These are phyloP conservation scores for Nicotiana tomentosiformis DNA, from an alignment of 257 asterid species.

Conservation along the genomic window DNA sequence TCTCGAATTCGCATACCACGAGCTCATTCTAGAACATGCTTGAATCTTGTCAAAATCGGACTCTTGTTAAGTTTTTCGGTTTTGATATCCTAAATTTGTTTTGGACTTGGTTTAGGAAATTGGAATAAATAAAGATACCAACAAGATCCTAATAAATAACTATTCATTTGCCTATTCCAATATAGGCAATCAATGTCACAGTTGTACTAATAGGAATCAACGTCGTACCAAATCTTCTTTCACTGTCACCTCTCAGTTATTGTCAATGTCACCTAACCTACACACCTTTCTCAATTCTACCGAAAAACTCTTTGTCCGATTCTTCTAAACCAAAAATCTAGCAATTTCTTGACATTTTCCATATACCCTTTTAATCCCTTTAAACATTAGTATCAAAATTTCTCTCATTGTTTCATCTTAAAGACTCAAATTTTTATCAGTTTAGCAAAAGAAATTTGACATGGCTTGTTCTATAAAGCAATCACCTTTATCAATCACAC, in stretches of 20 bases:
- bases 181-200: not conserved
- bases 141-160: no score
- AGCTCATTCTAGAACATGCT: no score
- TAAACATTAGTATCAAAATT: not conserved
- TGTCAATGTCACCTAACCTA: not conserved
- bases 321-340: no score
- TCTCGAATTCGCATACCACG: no score
- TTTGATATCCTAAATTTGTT: no score
- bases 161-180: not conserved
- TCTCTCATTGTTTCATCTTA: not conserved
- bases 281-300: not conserved
- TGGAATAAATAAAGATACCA: no score
- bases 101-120: no score
- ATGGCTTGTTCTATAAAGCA: not conserved
- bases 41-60: no score
- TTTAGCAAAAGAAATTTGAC: no score
- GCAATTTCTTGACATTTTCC: not conserved
- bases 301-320: not conserved
- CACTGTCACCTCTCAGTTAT: not conserved
- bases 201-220: not conserved
- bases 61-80: no score
- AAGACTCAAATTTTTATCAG: not conserved
- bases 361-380: not conserved
- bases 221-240: not conserved
- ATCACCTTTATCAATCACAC: slow-evolving; percentile 3